Base-by-base conservation (phyloP, 1,284 basidiomycete genomes). In the Somion occarium region DNA sequence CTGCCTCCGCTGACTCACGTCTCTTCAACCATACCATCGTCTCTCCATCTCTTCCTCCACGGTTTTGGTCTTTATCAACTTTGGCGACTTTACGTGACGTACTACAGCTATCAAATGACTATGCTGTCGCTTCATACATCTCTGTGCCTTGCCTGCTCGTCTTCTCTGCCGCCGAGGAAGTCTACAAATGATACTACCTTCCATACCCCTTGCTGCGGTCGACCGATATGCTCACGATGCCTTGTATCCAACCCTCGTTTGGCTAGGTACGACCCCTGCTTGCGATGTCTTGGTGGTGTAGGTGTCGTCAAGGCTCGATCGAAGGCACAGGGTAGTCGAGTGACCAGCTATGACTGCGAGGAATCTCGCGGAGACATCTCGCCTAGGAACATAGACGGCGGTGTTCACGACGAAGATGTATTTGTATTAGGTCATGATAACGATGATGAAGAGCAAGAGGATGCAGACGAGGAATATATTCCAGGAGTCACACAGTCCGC, bases 61-160 rank as follows among this genome's bases (percentile, higher is more conserved):
- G n/a, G n/a, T n/a, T n/a, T n/a, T n/a, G n/a, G n/a, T n/a, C n/a
- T n/a, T n/a, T n/a, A n/a, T n/a, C n/a, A n/a, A n/a, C n/a, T n/a
- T n/a, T n/a, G n/a, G n/a, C n/a, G n/a, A n/a, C n/a, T n/a, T n/a
- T n/a, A n/a, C n/a, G n/a, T n/a, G n/a, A n/a, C n/a, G n/a, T n/a
- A n/a, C n/a, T n/a, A n/a, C n/a, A n/a, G n/a, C n/a, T n/a, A n/a
- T n/a, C n/a, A n/a, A n/a, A n/a, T n/a, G n/a, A 7, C 30, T 34
- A 34, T 34, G 30, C 30, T 34, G 15, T 34, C 30, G 30, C 30
- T 15, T 7, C 7, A 15, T 7, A 20, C 43, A 22, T 2, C 49
- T 24, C 76, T 87, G 22, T 87, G 84, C 60, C 73, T 85, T 13
- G 77, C 83, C 7, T 87, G 84, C 60, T 82, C 81, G 1, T 78